Base-by-base conservation (phyloP, 371 early-diverging fungal species). In the Mucor sp. region DNA sequence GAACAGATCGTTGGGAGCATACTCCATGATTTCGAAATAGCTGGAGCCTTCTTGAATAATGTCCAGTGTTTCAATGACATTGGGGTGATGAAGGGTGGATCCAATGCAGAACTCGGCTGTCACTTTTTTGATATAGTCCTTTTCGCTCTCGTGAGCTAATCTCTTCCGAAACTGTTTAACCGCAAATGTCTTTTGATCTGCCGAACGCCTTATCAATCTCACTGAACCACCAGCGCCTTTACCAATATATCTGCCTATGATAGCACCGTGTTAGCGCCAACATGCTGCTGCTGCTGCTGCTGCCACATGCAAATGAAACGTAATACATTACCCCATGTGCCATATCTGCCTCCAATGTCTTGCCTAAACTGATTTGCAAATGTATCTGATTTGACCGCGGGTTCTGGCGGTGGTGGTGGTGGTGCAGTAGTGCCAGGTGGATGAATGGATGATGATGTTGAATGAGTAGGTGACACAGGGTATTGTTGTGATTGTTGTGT, bases 51-150 rank as follows among this genome's bases (percentile, higher is more conserved):
- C 89, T 63, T 86, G 83, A 23, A 90, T 84, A 64, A 91, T 84
- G 68, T 95, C 95, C 53, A 93, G 63, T 6, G 95, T 94, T 75
- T 92, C 90, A 39, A 95, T 91, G 43, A 95, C 84, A 74, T 94
- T 89, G n/a, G 87, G 89, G 69, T 95, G 95, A 69, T 92, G 94
- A 12, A 92, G 78, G 15, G 87, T 84, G 5, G 84, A 87, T 30
- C 87, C 89, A 50, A 94, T 91, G 76, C 94, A 93, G 74, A 89
- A 93, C 72, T 94, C 95, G 14, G 85, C 83, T 1, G 91, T 88
- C 21, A 94, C 84, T 67, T 89, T 88, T 76, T 93, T 93, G 58
- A 90, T 81, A 69, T 93, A 94, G 23, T 87, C 89, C 35, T 87
- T 86, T 65, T 89, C 89, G 7, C 85, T 78, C 74, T 94, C 94